Evolutionary conservation across 441 rosid genomes (phyloP).

Genomic region (Corymbia calophylla): DNA sequence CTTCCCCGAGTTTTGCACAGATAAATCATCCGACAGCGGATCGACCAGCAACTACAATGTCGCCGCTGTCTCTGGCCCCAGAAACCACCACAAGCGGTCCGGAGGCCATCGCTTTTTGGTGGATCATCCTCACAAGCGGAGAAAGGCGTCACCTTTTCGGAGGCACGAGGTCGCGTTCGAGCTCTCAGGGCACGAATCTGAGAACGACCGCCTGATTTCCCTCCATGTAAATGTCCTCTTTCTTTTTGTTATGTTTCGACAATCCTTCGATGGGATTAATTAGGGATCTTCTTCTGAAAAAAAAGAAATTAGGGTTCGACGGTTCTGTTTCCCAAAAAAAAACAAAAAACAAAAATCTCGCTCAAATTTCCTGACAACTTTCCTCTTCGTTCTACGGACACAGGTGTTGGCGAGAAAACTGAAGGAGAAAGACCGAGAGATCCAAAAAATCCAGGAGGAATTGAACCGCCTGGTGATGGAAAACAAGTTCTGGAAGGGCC

Average conservation of each 20-base stretch:
- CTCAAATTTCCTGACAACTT: no score
- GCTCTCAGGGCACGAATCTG: slow-evolving; percentile 36
- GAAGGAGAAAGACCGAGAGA: no score
- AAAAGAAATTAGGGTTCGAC: no score
- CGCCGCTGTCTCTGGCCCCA: not conserved
- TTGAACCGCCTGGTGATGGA: no score
- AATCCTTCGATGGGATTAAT: not conserved
- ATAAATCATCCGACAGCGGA: no score
- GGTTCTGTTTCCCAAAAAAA: no score
- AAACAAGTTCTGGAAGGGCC: slow-evolving; percentile 56
- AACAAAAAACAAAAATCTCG: no score
- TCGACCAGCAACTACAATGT: not conserved
- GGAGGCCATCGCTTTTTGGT: not conserved
- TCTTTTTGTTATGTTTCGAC: no score
- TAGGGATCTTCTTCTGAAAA: not conserved
- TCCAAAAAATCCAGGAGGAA: no score
- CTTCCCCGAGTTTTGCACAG: not conserved
- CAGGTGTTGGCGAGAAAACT: no score
- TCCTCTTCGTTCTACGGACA: no score
- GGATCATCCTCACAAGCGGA: not conserved
- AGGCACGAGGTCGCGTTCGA: slow-evolving; percentile 24
- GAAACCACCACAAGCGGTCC: not conserved
- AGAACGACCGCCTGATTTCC: slow-evolving; percentile 28
- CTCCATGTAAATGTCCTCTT: slow-evolving; percentile 18
- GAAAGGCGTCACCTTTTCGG: slow-evolving; percentile 8